phyloP scores from a whole-genome alignment of 768 basidiomycete species.

The Ramaria sp. region DNA sequence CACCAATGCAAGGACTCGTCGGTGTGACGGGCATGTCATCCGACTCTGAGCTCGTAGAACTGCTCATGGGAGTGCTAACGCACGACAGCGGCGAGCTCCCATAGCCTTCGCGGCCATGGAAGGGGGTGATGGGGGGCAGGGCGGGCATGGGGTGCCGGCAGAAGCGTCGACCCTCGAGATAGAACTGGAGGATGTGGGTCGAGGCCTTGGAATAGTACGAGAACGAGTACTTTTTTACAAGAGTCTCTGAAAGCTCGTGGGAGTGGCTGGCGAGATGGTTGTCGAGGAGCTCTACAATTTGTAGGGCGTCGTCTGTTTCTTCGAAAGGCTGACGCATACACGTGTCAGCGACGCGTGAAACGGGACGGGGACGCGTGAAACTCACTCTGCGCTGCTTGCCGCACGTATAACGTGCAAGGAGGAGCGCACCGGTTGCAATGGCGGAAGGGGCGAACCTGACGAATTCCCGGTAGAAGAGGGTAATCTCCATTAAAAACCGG shows the following conservation, averaged over 20 bases:
- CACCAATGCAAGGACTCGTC: conserved; percentile 48
- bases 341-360: not conserved
- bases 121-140: conserved; percentile 60
- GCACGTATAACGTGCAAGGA: conserved; percentile 81
- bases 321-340: conserved; percentile 33
- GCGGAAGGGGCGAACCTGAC: conserved; percentile 76
- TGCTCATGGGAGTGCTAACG: conserved; percentile 65
- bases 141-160: conserved; percentile 32
- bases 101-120: conserved; percentile 14
- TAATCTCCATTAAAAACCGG: conserved; percentile 98
- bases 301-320: conserved; percentile 73
- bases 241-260: conserved; percentile 88
- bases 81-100: conserved; percentile 34
- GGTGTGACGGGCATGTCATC: conserved; percentile 83
- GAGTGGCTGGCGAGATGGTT: conserved; percentile 77
- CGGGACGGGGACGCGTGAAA: conserved; percentile 10
- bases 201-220: conserved; percentile 95
- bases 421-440: conserved; percentile 82
- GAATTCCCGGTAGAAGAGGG: conserved; percentile 95
- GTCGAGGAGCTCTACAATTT: conserved; percentile 82
- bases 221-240: conserved; percentile 97
- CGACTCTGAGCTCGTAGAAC: conserved; percentile 67
- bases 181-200: conserved; percentile 86
- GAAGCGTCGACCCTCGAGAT: conserved; percentile 80
- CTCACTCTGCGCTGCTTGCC: conserved; percentile 63